These are phyloP conservation scores for Aureobasidium zeae DNA, from an alignment of 2,329 filamentous ascomycete genomes.

Conservation along the genomic window DNA sequence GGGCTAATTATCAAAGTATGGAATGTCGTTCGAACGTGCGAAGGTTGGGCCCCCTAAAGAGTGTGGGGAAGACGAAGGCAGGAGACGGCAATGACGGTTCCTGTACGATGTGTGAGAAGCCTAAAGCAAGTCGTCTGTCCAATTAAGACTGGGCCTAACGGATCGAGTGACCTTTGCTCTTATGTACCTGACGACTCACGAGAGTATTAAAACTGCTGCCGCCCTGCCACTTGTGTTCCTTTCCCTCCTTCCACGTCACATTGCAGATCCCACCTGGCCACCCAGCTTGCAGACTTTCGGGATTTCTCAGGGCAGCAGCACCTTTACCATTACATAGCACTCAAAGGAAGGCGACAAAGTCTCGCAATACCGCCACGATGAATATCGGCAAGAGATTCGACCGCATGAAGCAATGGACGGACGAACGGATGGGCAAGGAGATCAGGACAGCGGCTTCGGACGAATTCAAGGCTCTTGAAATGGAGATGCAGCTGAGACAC, in stretches of 20 bases:
- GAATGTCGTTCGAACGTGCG: conserved; percentile 2
- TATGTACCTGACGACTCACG: background rate
- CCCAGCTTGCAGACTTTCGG: no score
- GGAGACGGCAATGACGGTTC: background rate
- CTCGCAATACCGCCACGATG: conserved; percentile 23
- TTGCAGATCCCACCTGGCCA: conserved; percentile 7
- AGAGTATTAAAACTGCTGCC: background rate
- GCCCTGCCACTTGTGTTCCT: conserved; percentile 2
- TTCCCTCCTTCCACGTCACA: conserved; percentile 7
- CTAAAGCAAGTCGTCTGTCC: background rate
- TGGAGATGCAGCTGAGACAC: conserved; percentile 80
- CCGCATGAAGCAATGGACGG: conserved; percentile 95
- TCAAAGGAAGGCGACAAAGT: no score
- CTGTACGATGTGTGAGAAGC: conserved; percentile 3
- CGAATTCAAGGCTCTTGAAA: conserved; percentile 82
- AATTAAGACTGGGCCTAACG: conserved; percentile 6
- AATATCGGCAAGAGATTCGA: conserved; percentile 81
- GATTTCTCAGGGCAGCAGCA: no score
- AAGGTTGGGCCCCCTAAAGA: background rate
- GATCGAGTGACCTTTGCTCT: background rate
- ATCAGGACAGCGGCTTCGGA: conserved; percentile 79
- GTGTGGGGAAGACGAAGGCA: conserved; percentile 4
- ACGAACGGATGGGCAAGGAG: conserved; percentile 90
- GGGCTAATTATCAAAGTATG: no score
- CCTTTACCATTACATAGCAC: background rate